Base-by-base conservation (phyloP, 768 basidiomycete species). In the Russula olivacea region DNA sequence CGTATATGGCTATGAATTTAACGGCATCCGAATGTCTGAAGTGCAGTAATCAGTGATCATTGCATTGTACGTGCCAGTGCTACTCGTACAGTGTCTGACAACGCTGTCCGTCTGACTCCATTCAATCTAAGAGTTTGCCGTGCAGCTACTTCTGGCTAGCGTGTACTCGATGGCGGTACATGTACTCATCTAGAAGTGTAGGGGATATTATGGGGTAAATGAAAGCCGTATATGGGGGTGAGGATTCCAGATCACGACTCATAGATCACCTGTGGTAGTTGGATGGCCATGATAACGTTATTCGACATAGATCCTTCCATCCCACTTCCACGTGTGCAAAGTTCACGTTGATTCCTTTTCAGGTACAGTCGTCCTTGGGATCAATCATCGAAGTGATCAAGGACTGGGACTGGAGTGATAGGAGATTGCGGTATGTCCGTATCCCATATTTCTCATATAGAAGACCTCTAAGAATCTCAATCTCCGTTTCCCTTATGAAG, bases 221-320 rank as follows among this genome's bases (percentile, higher is more conserved):
- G 28, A 28, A 14, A 19, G 2, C 48, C 28, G 15, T 25, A 21
- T 19, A 40, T 10, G 19, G 49, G 49, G 17, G 17, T 9, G 28
- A 25, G 32, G 14, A 15, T 38, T 38, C 14, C 38, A 38, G 38
- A 50, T 57, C 36, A 36, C 34, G 0, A 5, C 19, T 40, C 21
- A 58, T n/a, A 49, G 30, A 28, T 59, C 47, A 59, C 36, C 58
- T 60, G 58, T 30, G 34, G 51, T 60, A 53, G 40, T 60, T 34
- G 59, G 59, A 17, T 28, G 41, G 41, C 9, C 41, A 14, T 23
- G n/a, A 57, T 45, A 28, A 52, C 58, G 25, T 25, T 52, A 12
- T 59, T 53, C 32, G 40, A 47, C n/a, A 21, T 28, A n/a, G 51
- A 53, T 23, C 28, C 9, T 52, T 52, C 58, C 40, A 52, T 59